These are phyloP conservation scores for Fraxinus dipetala DNA, from an alignment of 305 asterid genomes.

Conservation along the genomic window DNA sequence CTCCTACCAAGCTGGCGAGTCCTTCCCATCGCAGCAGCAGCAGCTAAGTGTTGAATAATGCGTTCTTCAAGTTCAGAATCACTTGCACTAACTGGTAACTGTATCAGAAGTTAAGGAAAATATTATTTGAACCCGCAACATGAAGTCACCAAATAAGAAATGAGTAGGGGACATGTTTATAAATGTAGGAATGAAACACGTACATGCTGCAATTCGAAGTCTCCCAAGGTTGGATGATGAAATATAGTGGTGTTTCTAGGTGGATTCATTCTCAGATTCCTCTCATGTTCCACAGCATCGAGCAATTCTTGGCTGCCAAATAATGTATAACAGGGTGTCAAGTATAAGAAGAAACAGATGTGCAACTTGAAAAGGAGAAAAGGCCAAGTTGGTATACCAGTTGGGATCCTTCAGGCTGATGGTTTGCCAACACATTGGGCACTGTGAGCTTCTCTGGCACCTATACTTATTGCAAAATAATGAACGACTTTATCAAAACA, in stretches of 20 bases:
- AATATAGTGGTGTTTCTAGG: constrained; percentile 76
- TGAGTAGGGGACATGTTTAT: background rate
- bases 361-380: background rate
- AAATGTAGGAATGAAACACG: constrained; percentile 24
- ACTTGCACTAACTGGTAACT: constrained; percentile 80
- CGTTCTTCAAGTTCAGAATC: constrained; percentile 93
- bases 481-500: background rate
- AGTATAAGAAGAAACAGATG: constrained; percentile 9
- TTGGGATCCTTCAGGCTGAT: constrained; percentile 82
- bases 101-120: constrained; percentile 25
- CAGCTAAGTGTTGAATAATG: constrained; percentile 93
- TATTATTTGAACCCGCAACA: background rate
- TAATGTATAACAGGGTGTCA: background rate
- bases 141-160: background rate
- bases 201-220: constrained; percentile 90
- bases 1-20: constrained; percentile 82
- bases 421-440: constrained; percentile 94
- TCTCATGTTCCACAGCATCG: constrained; percentile 86
- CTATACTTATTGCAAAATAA: constrained; percentile 29
- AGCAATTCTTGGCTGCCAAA: constrained; percentile 88
- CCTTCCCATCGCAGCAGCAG: constrained; percentile 97
- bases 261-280: constrained; percentile 72
- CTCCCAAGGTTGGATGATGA: constrained; percentile 94
- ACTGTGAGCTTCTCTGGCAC: constrained; percentile 93
- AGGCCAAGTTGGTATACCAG: constrained; percentile 39